phyloP scores from a whole-genome alignment of 2,329 filamentous ascomycete species.

The Clonostachys rhizophaga region DNA sequence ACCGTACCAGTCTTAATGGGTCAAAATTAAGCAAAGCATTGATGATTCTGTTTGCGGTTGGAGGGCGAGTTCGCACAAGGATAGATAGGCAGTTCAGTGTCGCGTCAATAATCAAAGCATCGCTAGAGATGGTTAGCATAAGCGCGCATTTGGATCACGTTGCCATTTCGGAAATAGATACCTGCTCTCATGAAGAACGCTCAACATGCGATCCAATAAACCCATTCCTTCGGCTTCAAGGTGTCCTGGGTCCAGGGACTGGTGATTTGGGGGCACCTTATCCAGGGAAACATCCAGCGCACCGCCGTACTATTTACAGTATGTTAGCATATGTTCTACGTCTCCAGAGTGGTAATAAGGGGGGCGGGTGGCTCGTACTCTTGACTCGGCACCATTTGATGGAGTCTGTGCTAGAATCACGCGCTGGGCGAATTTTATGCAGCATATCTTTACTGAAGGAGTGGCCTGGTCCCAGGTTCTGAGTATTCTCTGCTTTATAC shows the following conservation, averaged over 20 bases:
- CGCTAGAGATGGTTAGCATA: conserved; percentile 45
- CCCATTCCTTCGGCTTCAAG: conserved; percentile 93
- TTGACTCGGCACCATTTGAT: conserved; percentile 74
- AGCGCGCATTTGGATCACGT: neutral
- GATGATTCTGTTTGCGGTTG: conserved; percentile 79
- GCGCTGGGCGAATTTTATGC: conserved; percentile 94
- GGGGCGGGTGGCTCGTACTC: conserved; percentile 48
- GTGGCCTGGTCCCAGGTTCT: conserved; percentile 79
- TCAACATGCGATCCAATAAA: conserved; percentile 81
- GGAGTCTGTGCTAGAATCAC: conserved; percentile 89
- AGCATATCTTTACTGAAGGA: conserved; percentile 80
- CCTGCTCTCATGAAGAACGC: conserved; percentile 81
- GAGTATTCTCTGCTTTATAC: conserved; percentile 86
- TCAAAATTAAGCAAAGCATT: conserved; percentile 87
- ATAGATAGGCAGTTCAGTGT: conserved; percentile 85
- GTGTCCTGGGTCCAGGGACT: conserved; percentile 71
- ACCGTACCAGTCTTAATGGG: conserved; percentile 74
- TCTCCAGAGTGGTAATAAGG: too few relatives aligned
- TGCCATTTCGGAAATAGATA: conserved; percentile 33
- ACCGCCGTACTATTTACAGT: conserved; percentile 32
- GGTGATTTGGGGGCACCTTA: conserved; percentile 79
- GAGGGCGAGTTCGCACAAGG: conserved; percentile 75
- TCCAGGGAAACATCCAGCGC: conserved; percentile 75
- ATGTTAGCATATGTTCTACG: conserved; percentile 15
- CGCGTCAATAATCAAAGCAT: conserved; percentile 83